Evolutionary conservation across 148 eudicot species (phyloP).

Genomic region (Rhododendron henanense): DNA sequence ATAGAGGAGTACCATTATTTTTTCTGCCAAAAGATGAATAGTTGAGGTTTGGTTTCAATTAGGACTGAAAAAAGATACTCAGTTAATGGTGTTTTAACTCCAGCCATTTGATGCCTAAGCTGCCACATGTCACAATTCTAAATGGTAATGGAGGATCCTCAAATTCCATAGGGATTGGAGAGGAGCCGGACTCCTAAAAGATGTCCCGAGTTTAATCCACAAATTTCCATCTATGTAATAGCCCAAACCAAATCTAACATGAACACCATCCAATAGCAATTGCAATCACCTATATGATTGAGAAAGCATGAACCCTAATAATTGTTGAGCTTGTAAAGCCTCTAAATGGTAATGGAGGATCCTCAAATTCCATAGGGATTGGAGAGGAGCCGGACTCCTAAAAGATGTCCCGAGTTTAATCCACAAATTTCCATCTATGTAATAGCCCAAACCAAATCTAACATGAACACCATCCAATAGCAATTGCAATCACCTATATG

Average conservation of each 20-base stretch:
- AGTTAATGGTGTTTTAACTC: not conserved
- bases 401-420: not conserved
- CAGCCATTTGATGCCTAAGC: not conserved
- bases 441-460: not conserved
- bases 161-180: not conserved
- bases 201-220: not conserved
- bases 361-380: not conserved
- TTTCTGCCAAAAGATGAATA: not conserved
- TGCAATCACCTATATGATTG: not conserved
- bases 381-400: not conserved
- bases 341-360: not conserved
- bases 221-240: no score
- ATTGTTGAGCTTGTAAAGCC: not conserved
- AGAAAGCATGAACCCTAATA: not conserved
- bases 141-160: not conserved
- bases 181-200: not conserved
- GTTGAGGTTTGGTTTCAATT: not conserved
- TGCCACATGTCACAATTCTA: not conserved
- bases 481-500: not conserved
- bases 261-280: not conserved
- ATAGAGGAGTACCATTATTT: not conserved
- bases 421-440: not conserved
- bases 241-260: not conserved
- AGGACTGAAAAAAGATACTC: not conserved
- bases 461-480: not conserved